These are phyloP conservation scores for Backusella australiensis DNA, from an alignment of 192 early-diverging fungal species.

Conservation along the genomic window DNA sequence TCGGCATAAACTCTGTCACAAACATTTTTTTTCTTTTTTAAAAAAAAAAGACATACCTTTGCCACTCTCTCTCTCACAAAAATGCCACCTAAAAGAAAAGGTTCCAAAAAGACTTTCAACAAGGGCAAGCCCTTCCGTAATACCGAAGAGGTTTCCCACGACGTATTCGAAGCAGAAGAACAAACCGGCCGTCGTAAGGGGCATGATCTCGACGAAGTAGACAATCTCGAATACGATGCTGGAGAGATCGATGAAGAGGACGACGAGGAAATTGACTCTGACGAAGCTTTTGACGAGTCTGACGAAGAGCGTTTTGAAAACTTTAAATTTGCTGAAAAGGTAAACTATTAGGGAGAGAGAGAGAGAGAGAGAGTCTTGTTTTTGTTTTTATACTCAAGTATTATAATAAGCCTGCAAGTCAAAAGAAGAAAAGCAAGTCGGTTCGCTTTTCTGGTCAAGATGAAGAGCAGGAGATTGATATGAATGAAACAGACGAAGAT, in stretches of 20 bases:
- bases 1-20: neutral
- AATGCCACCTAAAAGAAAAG: slow-evolving; percentile 6
- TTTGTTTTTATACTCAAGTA: neutral
- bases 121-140: neutral
- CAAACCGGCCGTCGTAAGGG: slow-evolving; percentile 42
- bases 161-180: slow-evolving; percentile 48
- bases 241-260: slow-evolving; percentile 81
- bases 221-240: slow-evolving; percentile 70
- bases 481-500: slow-evolving; percentile 37
- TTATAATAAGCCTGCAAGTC: neutral
- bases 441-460: slow-evolving; percentile 16
- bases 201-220: slow-evolving; percentile 56
- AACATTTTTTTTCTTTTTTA: neutral
- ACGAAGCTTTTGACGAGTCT: slow-evolving; percentile 83
- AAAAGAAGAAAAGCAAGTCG: slow-evolving; percentile 17
- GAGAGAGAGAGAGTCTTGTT: neutral
- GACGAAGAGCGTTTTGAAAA: slow-evolving; percentile 84
- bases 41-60: neutral
- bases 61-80: neutral
- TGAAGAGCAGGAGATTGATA: slow-evolving; percentile 25
- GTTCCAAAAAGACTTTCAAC: neutral
- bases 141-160: neutral
- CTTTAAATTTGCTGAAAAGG: slow-evolving; percentile 61
- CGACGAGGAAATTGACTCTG: slow-evolving; percentile 93
- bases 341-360: slow-evolving; percentile 15